Conservation (phyloP, 148 eudicot genomes). For the Fagopyrum esculentum region DNA sequence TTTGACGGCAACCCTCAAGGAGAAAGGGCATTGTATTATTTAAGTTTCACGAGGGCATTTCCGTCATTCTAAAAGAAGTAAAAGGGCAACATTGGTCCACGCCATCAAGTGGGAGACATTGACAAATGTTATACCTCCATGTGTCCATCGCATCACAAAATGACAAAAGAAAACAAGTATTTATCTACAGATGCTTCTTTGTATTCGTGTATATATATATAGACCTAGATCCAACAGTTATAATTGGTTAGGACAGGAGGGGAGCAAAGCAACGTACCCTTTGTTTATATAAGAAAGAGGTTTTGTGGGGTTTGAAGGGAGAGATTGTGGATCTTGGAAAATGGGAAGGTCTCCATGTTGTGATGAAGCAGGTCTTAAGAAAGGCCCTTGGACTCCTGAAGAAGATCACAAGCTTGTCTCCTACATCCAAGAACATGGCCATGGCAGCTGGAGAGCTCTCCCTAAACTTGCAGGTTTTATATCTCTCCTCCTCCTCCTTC, state of each 20-base stretch:
- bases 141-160: not conserved
- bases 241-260: slow-evolving; percentile 1
- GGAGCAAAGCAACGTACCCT: not conserved
- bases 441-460: slow-evolving; percentile 20
- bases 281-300: not conserved
- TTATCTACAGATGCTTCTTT: not conserved
- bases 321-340: not conserved
- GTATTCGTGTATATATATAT: not conserved
- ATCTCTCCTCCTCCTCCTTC: too few species aligned
- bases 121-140: not conserved
- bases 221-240: not conserved
- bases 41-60: not conserved
- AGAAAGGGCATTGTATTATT: not conserved
- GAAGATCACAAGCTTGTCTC: slow-evolving; percentile 17
- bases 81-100: not conserved
- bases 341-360: slow-evolving; percentile 19
- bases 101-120: slow-evolving; percentile 7
- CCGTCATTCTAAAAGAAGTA: not conserved
- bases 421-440: slow-evolving; percentile 17
- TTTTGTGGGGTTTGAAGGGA: not conserved
- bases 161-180: not conserved
- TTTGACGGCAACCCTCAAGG: not conserved
- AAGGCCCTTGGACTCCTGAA: slow-evolving; percentile 19
- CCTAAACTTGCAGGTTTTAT: slow-evolving; percentile 16
- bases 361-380: slow-evolving; percentile 18